Evolutionary conservation across 805 yeast genomes (phyloP), one percentile per base, ranked within the genome.

Genomic region (Schwanniomyces polymorphus): DNA sequence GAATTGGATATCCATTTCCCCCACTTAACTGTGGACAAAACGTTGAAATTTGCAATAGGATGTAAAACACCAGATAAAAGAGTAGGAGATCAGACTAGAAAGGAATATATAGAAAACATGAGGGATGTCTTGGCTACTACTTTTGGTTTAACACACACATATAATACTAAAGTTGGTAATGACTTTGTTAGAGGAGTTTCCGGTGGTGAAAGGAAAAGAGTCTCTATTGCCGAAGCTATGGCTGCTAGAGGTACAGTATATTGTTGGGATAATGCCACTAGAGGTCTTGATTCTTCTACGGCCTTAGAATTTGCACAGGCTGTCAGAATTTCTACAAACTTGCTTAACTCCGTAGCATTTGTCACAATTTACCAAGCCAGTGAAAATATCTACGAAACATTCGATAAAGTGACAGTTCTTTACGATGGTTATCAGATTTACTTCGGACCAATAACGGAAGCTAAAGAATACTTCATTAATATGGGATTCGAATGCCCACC

Each of bases 131-230:
- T 65, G 46, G 75, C 78, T 81, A 82, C 67, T 47, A 76, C 80
- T 35, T 78, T 75, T 54, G 86, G 86, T 49, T 67, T 82, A 53
- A 71, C 76, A 40, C 86, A 84, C 61, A 81, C 85, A 10, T 74
- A 77, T 50, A 72, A 80, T 51, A 84, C 89, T 17, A 73, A 81
- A 42, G 88, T 84, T 44, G 88, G 88, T 60, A 77, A 80, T 54
- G 88, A 84, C 61, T 79, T 77, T 46, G 81, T 84, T 14, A 74
- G 87, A 63, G 88, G 88, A 64, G 81, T 84, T 40, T 82, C 87
- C 29, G 88, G 88, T 58, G 88, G 88, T 67, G 86, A 84, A 67
- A 70, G 88, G 56, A 84, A 84, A 67, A 80, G 88, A 69, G 87
- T 83, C 21, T 81, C 87, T 4, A 77, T 84, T 55, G 88, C 85